These are phyloP conservation scores for Oryza coarctata DNA, from an alignment of 176 grass and related monocot species.

Conservation along the genomic window DNA sequence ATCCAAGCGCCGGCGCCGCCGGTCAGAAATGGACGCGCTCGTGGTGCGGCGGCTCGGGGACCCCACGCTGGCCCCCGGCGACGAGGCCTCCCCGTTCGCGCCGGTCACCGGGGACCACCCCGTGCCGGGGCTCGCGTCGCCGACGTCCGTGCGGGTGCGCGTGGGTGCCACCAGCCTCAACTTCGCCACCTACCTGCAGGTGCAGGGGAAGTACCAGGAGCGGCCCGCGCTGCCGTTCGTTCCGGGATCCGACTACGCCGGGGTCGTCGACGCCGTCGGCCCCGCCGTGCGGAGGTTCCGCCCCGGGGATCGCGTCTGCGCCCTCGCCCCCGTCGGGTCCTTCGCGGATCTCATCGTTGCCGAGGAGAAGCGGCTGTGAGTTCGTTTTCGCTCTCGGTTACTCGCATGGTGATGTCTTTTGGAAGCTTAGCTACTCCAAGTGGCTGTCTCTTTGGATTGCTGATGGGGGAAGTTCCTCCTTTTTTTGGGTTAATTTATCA, in stretches of 20 bases:
- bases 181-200: conserved; percentile 78
- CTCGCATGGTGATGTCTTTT: background rate
- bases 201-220: conserved; percentile 92
- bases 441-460: background rate
- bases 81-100: conserved; percentile 48
- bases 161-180: conserved; percentile 78
- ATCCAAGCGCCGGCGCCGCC: too few relatives aligned
- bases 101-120: conserved; percentile 40
- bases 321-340: conserved; percentile 48
- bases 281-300: conserved; percentile 51
- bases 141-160: conserved; percentile 67
- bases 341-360: conserved; percentile 74
- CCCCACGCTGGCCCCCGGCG: conserved; percentile 53
- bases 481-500: background rate
- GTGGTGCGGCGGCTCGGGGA: conserved; percentile 71
- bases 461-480: background rate
- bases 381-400: background rate
- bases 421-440: background rate
- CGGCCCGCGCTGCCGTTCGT: conserved; percentile 66
- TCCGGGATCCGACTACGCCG: conserved; percentile 77
- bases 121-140: conserved; percentile 52
- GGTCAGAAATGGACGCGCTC: conserved; percentile 63
- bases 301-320: conserved; percentile 72
- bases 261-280: conserved; percentile 81
- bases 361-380: conserved; percentile 75